Percentiles rank a stretch among this genome's conserved stretches.
phyloP scores from a whole-genome alignment of 2,329 filamentous ascomycete genomes.

The Alternaria triticina region DNA sequence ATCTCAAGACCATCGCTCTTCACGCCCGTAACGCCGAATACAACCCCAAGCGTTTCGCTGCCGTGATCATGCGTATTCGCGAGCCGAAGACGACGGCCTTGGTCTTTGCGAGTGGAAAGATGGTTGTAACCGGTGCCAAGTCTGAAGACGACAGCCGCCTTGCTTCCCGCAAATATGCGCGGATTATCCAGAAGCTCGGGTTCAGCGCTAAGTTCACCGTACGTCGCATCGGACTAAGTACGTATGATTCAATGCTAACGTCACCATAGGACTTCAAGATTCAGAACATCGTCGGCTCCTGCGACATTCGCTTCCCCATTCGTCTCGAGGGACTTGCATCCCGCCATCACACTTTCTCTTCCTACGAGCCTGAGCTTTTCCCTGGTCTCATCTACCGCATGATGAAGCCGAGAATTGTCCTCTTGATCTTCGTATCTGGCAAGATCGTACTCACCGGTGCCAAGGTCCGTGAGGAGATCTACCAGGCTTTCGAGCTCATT shows the following conservation, averaged over 20 bases:
- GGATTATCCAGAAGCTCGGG: slow-evolving; percentile 99
- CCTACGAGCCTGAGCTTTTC: slow-evolving; percentile 97
- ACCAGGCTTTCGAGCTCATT: slow-evolving; percentile 49
- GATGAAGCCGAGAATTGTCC: slow-evolving; percentile 99
- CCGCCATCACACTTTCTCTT: slow-evolving; percentile 94
- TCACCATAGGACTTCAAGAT: slow-evolving; percentile 85
- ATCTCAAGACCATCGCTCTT: slow-evolving; percentile 97
- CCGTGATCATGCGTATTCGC: slow-evolving; percentile 99
- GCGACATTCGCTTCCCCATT: slow-evolving; percentile 99
- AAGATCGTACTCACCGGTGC: slow-evolving; percentile 98
- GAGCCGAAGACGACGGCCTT: slow-evolving; percentile 98
- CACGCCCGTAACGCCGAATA: slow-evolving; percentile 99
- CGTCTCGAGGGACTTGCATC: slow-evolving; percentile 93
- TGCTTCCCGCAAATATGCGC: slow-evolving; percentile 94
- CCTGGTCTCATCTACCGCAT: slow-evolving; percentile 99
- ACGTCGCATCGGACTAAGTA: slow-evolving; percentile 25
- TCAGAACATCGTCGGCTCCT: slow-evolving; percentile 92
- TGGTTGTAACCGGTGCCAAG: slow-evolving; percentile 98
- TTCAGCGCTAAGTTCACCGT: slow-evolving; percentile 97
- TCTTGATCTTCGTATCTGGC: slow-evolving; percentile 96
- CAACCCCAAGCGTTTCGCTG: slow-evolving; percentile 98
- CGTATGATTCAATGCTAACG: slow-evolving; percentile 24
- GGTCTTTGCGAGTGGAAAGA: slow-evolving; percentile 98
- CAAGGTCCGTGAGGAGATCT: slow-evolving; percentile 96
- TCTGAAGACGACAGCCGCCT: slow-evolving; percentile 98